A percentile compares a stretch with the other conserved stretches of the same genome.
phyloP scores from a whole-genome alignment of 495 filamentous ascomycete genomes.

The Penicillium samsonianum region DNA sequence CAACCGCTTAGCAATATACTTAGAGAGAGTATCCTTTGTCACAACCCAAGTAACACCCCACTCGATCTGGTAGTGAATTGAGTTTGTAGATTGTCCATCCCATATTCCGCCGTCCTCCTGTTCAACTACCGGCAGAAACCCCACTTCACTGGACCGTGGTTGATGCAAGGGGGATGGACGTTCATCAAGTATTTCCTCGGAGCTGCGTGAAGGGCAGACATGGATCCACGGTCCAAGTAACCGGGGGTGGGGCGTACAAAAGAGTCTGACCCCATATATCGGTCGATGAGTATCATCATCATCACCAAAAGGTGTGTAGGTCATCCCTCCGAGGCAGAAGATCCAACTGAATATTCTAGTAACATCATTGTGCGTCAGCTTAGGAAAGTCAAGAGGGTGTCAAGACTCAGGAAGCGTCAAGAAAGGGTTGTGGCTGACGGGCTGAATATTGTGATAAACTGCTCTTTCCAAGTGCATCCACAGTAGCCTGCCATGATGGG shows the following conservation, averaged over 20 bases:
- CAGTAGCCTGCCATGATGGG: constrained; percentile 4
- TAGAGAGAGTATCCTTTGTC: no score
- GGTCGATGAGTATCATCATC: constrained; percentile 18
- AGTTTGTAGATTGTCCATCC: no score
- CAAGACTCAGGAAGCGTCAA: not conserved
- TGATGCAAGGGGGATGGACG: no score
- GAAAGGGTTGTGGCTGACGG: no score
- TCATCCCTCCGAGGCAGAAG: constrained; percentile 21
- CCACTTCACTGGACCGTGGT: no score
- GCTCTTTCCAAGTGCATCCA: constrained; percentile 4
- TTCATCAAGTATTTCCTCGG: not conserved
- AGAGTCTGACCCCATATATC: no score
- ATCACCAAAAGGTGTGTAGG: constrained; percentile 18
- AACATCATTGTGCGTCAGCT: constrained; percentile 8
- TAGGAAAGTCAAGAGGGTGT: not conserved
- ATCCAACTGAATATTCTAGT: constrained; percentile 18
- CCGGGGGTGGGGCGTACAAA: constrained; percentile 16
- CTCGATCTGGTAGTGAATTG: no score
- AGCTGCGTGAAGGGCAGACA: constrained; percentile 8
- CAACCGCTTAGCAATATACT: no score
- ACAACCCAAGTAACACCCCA: no score
- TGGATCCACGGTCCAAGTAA: constrained; percentile 3
- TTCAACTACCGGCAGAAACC: no score
- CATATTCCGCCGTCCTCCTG: no score
- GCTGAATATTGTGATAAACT: no score